These are phyloP conservation scores for Malbranchea cinnamomea DNA, from an alignment of 2,329 filamentous ascomycete species.

Conservation along the genomic window DNA sequence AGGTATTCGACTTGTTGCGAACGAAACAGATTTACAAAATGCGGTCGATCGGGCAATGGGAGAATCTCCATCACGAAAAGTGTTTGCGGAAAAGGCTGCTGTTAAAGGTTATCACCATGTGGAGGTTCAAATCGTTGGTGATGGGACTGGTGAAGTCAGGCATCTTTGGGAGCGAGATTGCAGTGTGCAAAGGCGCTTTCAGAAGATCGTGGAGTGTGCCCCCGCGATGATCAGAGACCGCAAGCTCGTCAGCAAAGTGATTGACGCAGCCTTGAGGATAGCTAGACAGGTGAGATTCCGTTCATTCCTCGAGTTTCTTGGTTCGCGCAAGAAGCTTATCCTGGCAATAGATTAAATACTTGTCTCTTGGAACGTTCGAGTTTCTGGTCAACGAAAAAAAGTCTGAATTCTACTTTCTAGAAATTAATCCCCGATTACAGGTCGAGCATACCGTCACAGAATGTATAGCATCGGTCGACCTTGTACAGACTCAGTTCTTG, in stretches of 20 bases:
- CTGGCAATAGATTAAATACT: conserved; percentile 34
- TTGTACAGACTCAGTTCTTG: conserved; percentile 40
- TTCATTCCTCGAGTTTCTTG: neutral
- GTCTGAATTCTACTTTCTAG: conserved; percentile 42
- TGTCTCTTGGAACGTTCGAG: conserved; percentile 49
- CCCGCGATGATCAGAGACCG: conserved; percentile 37
- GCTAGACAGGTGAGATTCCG: conserved; percentile 28
- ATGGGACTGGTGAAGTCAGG: conserved; percentile 36
- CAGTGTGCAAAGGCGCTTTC: conserved; percentile 44
- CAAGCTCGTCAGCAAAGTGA: conserved; percentile 32
- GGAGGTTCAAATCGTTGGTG: conserved; percentile 46
- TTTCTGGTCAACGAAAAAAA: conserved; percentile 41
- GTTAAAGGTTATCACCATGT: conserved; percentile 46
- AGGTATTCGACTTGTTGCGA: conserved; percentile 41
- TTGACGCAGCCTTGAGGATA: conserved; percentile 39
- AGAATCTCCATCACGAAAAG: conserved; percentile 42
- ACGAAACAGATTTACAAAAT: conserved; percentile 29
- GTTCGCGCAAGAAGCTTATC: conserved; percentile 5
- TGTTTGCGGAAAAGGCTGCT: conserved; percentile 49
- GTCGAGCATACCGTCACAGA: conserved; percentile 50
- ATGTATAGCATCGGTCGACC: conserved; percentile 37
- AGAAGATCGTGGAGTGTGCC: conserved; percentile 46
- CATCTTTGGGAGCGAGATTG: conserved; percentile 49
- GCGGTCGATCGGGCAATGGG: conserved; percentile 37
- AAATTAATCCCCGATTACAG: conserved; percentile 46